Evolutionary conservation across 352 stramenopile species (phyloP).

Genomic region (Globisporangium nagaii): DNA sequence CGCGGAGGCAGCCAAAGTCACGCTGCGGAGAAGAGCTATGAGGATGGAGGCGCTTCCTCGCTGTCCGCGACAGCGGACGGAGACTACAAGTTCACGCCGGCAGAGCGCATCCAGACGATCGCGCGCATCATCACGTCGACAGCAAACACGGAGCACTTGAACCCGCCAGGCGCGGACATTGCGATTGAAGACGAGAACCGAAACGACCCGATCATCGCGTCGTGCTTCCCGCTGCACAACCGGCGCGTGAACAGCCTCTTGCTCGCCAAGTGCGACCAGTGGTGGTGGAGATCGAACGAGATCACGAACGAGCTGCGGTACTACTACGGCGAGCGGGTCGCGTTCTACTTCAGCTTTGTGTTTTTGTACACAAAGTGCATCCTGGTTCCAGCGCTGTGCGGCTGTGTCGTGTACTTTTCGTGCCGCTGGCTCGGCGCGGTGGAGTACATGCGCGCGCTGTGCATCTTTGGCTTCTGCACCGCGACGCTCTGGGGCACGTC

Average conservation of each 20-base stretch:
- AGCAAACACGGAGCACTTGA: constrained; percentile 59
- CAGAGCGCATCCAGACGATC: constrained; percentile 81
- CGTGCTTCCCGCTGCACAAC: constrained; percentile 84
- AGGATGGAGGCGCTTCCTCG: constrained; percentile 1
- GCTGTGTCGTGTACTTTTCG: constrained; percentile 60
- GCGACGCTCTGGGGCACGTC: constrained; percentile 72
- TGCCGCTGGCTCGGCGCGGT: constrained; percentile 63
- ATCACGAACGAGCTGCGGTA: constrained; percentile 84
- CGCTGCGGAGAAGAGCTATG: background rate
- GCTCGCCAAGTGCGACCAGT: constrained; percentile 60
- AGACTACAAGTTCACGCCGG: constrained; percentile 75
- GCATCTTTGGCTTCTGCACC: constrained; percentile 75
- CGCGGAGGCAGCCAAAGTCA: background rate
- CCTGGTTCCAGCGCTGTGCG: constrained; percentile 48
- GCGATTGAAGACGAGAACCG: constrained; percentile 73
- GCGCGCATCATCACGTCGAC: constrained; percentile 84
- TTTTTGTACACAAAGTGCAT: constrained; percentile 84
- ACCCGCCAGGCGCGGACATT: constrained; percentile 72
- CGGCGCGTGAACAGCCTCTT: constrained; percentile 66
- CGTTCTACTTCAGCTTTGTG: constrained; percentile 84
- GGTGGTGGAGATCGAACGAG: constrained; percentile 74
- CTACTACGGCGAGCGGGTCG: constrained; percentile 79
- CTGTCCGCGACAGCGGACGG: constrained; percentile 28
- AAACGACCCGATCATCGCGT: constrained; percentile 67
- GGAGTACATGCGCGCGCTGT: constrained; percentile 74